These are phyloP conservation scores for Nakaseomyces uthaithaninus DNA, from an alignment of 1,139 yeast species.

Conservation along the genomic window DNA sequence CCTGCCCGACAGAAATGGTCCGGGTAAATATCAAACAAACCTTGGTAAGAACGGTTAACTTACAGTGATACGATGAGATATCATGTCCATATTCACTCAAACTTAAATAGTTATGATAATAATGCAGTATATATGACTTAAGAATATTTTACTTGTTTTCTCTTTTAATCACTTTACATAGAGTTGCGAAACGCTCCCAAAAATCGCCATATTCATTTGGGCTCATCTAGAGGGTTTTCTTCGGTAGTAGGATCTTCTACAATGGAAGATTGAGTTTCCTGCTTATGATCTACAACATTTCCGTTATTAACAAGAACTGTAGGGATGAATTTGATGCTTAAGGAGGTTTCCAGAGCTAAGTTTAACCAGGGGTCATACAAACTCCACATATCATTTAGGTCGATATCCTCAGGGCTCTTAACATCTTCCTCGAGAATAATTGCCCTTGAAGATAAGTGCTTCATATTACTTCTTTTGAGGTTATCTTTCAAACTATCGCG, in stretches of 20 bases:
- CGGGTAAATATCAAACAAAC: too few relatives aligned
- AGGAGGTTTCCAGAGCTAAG: conserved; percentile 31
- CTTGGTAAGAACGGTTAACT: too few relatives aligned
- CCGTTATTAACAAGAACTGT: conserved; percentile 15
- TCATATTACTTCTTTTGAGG: not conserved
- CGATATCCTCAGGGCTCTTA: conserved; percentile 21
- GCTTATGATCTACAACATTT: not conserved
- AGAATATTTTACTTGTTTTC: too few relatives aligned
- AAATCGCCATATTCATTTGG: too few relatives aligned
- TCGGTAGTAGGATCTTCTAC: not conserved
- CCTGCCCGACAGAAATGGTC: too few relatives aligned
- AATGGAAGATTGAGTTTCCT: not conserved
- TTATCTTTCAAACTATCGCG: not conserved
- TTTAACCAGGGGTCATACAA: conserved; percentile 33
- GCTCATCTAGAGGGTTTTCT: not conserved
- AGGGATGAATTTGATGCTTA: conserved; percentile 32
- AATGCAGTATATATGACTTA: too few relatives aligned
- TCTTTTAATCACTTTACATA: too few relatives aligned
- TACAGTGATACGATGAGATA: too few relatives aligned
- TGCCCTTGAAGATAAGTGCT: not conserved
- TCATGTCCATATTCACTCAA: too few relatives aligned
- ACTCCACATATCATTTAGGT: conserved; percentile 28
- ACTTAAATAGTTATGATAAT: too few relatives aligned
- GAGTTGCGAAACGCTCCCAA: too few relatives aligned
- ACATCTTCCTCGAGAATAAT: conserved; percentile 16